A percentile compares a stretch with the other conserved stretches of the same genome.
phyloP scores from a whole-genome alignment of 2,329 filamentous ascomycete species.

The Falciphora oryzae region DNA sequence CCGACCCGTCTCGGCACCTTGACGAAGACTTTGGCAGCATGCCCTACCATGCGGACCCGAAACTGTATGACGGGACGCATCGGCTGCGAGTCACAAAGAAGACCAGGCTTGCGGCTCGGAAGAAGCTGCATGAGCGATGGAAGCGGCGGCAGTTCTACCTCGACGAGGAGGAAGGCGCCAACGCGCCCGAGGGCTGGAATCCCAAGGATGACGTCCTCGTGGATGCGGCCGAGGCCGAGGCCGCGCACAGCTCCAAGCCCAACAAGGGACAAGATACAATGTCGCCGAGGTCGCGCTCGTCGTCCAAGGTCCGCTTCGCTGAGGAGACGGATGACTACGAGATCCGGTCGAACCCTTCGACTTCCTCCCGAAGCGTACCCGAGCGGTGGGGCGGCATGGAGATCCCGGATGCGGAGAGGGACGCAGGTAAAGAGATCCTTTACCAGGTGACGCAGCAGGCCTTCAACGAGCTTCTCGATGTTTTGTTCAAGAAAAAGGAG shows the following conservation, averaged over 20 bases:
- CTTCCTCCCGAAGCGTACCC: slow-evolving; percentile 65
- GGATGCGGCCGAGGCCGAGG: slow-evolving; percentile 24
- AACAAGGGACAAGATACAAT: slow-evolving; percentile 16
- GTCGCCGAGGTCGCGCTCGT: slow-evolving; percentile 61
- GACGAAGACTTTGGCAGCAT: slow-evolving; percentile 6
- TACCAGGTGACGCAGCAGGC: slow-evolving; percentile 90
- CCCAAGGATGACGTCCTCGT: slow-evolving; percentile 52
- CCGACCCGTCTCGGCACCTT: neutral
- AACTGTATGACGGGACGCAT: neutral
- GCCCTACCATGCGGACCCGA: neutral
- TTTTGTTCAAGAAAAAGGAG: slow-evolving; percentile 77
- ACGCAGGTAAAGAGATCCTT: slow-evolving; percentile 80
- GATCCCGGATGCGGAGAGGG: slow-evolving; percentile 72
- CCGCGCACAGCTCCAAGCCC: slow-evolving; percentile 38
- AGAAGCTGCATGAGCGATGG: slow-evolving; percentile 65
- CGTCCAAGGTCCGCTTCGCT: slow-evolving; percentile 72
- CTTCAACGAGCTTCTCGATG: slow-evolving; percentile 86
- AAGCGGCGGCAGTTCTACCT: slow-evolving; percentile 73
- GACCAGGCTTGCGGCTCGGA: slow-evolving; percentile 36
- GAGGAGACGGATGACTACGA: slow-evolving; percentile 67
- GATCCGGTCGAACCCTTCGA: slow-evolving; percentile 63
- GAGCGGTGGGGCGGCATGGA: slow-evolving; percentile 75
- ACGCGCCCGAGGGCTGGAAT: slow-evolving; percentile 58
- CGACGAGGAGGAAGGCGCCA: slow-evolving; percentile 74
- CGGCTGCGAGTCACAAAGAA: slow-evolving; percentile 28